These are phyloP conservation scores for Tolypocladium sp. DNA, from an alignment of 2,329 filamentous ascomycete species.

Conservation along the genomic window DNA sequence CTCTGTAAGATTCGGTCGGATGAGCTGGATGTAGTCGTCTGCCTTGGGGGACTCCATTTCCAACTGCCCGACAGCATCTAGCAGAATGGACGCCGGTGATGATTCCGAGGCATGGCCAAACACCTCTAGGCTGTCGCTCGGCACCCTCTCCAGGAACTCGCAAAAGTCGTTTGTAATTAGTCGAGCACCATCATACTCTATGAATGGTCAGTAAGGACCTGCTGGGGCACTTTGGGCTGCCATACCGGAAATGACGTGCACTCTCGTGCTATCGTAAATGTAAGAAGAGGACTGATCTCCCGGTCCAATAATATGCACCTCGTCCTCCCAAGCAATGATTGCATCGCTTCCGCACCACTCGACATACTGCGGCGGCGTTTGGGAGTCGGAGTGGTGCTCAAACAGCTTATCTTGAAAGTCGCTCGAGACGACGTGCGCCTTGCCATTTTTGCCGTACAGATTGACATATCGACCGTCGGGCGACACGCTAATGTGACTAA, in stretches of 20 bases:
- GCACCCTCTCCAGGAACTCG: conserved; percentile 93
- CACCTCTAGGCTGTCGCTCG: conserved; percentile 76
- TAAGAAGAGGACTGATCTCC: conserved; percentile 67
- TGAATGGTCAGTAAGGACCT: neutral
- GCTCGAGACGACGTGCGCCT: conserved; percentile 85
- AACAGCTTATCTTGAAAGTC: conserved; percentile 90
- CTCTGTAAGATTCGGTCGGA: conserved; percentile 77
- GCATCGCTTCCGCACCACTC: conserved; percentile 97
- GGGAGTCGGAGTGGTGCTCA: conserved; percentile 82
- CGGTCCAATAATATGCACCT: conserved; percentile 87
- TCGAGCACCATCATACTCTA: conserved; percentile 74
- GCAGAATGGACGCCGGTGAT: conserved; percentile 80
- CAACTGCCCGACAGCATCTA: conserved; percentile 85
- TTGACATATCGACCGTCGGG: conserved; percentile 85
- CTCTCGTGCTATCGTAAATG: conserved; percentile 81
- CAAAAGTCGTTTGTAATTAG: conserved; percentile 90
- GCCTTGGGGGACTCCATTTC: conserved; percentile 94
- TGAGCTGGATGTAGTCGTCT: conserved; percentile 94
- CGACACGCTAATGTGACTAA: conserved; percentile 82
- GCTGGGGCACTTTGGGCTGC: neutral
- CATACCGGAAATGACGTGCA: conserved; percentile 78
- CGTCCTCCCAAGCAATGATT: conserved; percentile 94
- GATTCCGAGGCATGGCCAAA: conserved; percentile 85
- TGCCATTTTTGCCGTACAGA: conserved; percentile 77
- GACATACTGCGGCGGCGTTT: conserved; percentile 76